phyloP scores from a whole-genome alignment of 257 asterid genomes.

The Asclepias syriaca region DNA sequence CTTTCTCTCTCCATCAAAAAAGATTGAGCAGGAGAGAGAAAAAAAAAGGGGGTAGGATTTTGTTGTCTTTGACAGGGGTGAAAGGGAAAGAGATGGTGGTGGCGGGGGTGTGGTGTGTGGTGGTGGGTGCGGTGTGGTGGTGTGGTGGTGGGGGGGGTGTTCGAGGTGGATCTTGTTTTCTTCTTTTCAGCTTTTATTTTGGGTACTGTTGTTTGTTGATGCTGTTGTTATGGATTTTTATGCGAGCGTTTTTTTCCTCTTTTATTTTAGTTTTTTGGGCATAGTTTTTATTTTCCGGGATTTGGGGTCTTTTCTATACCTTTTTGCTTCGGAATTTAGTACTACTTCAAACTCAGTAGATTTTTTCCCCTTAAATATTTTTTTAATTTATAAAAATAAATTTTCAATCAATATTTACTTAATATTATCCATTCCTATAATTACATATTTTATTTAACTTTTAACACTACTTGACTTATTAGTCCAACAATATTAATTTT shows the following conservation, averaged over 20 bases:
- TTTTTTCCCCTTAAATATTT: neutral
- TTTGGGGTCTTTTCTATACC: constrained; percentile 6
- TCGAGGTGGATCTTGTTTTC: constrained; percentile 91
- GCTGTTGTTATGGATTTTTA: constrained; percentile 31
- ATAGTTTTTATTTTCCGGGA: constrained; percentile 7
- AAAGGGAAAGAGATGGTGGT: neutral
- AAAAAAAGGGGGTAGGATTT: neutral
- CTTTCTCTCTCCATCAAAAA: constrained; percentile 20
- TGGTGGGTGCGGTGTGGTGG: neutral
- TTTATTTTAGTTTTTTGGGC: constrained; percentile 1
- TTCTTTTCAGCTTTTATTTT: constrained; percentile 54
- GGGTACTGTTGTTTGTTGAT: constrained; percentile 30
- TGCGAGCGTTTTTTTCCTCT: neutral
- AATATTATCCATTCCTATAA: too few relatives aligned
- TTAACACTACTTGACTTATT: too few relatives aligned
- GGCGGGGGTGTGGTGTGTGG: neutral
- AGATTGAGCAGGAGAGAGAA: constrained; percentile 16
- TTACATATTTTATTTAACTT: too few relatives aligned
- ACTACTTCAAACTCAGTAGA: neutral
- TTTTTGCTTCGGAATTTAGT: neutral
- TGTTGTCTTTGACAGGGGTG: constrained; percentile 3
- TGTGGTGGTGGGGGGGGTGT: constrained; percentile 37
- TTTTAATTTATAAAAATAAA: too few relatives aligned
- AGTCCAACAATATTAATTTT: too few relatives aligned
- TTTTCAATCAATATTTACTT: too few relatives aligned